Evolutionary conservation across 495 filamentous ascomycete species (phyloP).

Genomic region (Chaetomium tenue): DNA sequence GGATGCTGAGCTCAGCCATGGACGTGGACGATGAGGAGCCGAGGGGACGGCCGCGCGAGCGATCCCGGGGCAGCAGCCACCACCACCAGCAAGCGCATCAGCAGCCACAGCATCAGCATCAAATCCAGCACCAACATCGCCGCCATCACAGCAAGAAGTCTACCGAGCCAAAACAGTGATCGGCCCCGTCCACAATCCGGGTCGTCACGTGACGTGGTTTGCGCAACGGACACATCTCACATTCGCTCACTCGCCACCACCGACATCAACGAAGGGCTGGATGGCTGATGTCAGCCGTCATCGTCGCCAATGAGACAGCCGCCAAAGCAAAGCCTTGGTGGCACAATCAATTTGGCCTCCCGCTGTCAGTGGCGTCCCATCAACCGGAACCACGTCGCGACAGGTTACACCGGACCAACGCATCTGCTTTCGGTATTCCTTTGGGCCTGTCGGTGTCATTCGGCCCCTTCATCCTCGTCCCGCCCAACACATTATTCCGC

Average conservation of each 20-base stretch:
- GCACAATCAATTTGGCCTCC: too few species aligned
- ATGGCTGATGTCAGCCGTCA: conserved; percentile 4
- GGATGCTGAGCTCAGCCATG: conserved; percentile 34
- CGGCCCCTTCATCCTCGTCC: too few species aligned
- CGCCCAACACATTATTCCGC: background rate
- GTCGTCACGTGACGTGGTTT: background rate
- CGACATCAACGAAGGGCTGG: background rate
- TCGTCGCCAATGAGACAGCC: background rate
- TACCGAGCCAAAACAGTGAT: conserved; percentile 4
- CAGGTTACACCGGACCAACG: conserved; percentile 9
- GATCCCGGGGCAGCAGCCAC: conserved; percentile 23
- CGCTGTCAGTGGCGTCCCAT: background rate
- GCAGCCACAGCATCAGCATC: conserved; percentile 20
- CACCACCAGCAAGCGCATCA: conserved; percentile 14
- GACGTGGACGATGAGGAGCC: conserved; percentile 46
- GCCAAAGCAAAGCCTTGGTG: background rate
- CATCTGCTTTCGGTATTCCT: background rate
- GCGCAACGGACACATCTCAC: background rate
- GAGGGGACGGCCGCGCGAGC: conserved; percentile 44
- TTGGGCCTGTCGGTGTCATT: too few species aligned
- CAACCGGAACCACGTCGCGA: conserved; percentile 3
- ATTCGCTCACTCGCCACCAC: background rate
- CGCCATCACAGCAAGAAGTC: conserved; percentile 21
- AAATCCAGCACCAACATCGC: conserved; percentile 23
- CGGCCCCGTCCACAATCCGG: background rate